phyloP scores from a whole-genome alignment of 2,329 filamentous ascomycete species.

The Didymella exigua region DNA sequence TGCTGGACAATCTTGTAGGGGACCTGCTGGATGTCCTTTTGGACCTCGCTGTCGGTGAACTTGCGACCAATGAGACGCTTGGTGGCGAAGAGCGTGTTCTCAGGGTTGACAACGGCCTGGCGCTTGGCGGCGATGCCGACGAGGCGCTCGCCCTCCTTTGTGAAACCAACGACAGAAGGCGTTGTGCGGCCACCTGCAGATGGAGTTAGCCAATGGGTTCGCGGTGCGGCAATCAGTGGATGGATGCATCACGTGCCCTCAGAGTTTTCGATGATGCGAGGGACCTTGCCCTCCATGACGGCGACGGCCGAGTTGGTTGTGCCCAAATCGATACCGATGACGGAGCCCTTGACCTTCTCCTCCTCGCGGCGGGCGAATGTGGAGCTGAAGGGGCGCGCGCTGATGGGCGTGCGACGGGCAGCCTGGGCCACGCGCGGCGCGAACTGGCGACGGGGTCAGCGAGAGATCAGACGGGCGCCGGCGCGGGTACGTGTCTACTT shows the following conservation, averaged over 20 bases:
- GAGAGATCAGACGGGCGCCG: not conserved
- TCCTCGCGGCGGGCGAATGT: slow-evolving; percentile 74
- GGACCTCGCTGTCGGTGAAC: slow-evolving; percentile 90
- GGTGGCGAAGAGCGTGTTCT: slow-evolving; percentile 97
- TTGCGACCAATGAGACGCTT: slow-evolving; percentile 99
- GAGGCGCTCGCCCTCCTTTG: slow-evolving; percentile 91
- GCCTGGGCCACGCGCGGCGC: slow-evolving; percentile 77
- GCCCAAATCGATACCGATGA: slow-evolving; percentile 98
- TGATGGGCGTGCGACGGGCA: slow-evolving; percentile 67
- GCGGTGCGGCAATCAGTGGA: slow-evolving; percentile 3
- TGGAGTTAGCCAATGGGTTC: slow-evolving; percentile 18
- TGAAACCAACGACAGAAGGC: slow-evolving; percentile 93
- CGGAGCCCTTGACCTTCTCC: slow-evolving; percentile 89
- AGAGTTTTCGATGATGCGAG: slow-evolving; percentile 96
- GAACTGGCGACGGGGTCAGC: slow-evolving; percentile 46
- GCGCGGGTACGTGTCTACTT: slow-evolving; percentile 28
- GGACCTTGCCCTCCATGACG: slow-evolving; percentile 94
- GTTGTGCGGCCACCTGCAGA: slow-evolving; percentile 80
- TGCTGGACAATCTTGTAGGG: slow-evolving; percentile 99
- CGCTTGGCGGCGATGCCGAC: slow-evolving; percentile 98
- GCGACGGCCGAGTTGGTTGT: slow-evolving; percentile 98
- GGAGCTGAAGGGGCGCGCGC: slow-evolving; percentile 73
- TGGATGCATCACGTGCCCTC: slow-evolving; percentile 67
- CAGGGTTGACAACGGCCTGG: slow-evolving; percentile 96
- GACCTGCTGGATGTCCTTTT: slow-evolving; percentile 96